Evolutionary conservation across 768 basidiomycete genomes (phyloP).

Genomic region (Pleurotus platypus): DNA sequence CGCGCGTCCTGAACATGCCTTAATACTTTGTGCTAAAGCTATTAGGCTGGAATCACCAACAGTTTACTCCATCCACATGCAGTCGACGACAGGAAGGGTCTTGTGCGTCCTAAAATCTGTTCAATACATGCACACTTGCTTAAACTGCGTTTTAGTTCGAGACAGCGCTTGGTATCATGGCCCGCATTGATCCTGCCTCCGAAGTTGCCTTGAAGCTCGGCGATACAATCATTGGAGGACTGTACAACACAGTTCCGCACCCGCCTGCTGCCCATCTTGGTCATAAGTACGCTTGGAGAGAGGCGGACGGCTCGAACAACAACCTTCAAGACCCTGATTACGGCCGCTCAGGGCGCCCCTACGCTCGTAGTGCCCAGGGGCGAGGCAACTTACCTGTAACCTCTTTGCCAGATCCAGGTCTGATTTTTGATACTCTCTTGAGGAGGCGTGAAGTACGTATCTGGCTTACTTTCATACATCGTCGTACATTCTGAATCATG

Average conservation of each 20-base stretch:
- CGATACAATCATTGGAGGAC: constrained; percentile 26
- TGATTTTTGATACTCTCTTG: constrained; percentile 63
- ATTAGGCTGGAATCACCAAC: constrained; percentile 28
- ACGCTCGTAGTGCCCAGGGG: constrained; percentile 49
- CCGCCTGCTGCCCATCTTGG: constrained; percentile 34
- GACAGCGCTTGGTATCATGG: constrained; percentile 23
- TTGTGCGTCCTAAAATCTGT: constrained; percentile 14
- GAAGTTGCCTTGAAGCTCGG: constrained; percentile 16
- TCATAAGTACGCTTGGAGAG: constrained; percentile 30
- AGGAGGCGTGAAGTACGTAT: constrained; percentile 30
- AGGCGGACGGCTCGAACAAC: constrained; percentile 51
- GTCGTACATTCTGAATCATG: too few relatives aligned
- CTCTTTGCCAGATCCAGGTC: constrained; percentile 50
- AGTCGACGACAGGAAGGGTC: constrained; percentile 38
- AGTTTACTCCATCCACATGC: constrained; percentile 26
- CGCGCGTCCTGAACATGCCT: too few relatives aligned
- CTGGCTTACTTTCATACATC: neutral
- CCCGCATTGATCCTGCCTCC: constrained; percentile 17
- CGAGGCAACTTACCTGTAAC: constrained; percentile 33
- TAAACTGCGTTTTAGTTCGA: constrained; percentile 19
- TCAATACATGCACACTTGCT: neutral
- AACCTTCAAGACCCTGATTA: constrained; percentile 39
- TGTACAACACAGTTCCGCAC: constrained; percentile 62
- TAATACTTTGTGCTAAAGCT: neutral
- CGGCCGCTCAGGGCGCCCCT: constrained; percentile 49